Evolutionary conservation across 1,284 basidiomycete species (phyloP), one percentile per base, ranked within the genome.

Genomic region (Cryptococcus wingfieldii): DNA sequence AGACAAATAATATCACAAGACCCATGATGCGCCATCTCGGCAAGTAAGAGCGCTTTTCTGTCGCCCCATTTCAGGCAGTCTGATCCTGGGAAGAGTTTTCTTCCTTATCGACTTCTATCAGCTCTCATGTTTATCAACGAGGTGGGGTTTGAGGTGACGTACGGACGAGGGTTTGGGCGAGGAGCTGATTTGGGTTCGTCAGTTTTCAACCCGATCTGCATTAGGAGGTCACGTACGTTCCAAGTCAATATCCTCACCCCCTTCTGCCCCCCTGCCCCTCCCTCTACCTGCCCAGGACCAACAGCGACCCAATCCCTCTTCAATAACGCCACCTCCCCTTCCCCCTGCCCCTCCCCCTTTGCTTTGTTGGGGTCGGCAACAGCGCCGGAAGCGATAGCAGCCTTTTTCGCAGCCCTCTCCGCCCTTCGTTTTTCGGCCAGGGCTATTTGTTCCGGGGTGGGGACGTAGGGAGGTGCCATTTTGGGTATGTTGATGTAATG

Each of bases 11-110:
- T 83, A 71, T 93, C 88, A 1, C 86, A 83, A 9, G 58, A 42
- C 9, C 60, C 56, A 54, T 86, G 83, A 3, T 80, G 80, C 25
- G 83, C 74, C 31, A 93, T 80, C 72, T 94, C 91, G 47, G 80
- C 79, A 61, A 84, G 81, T 12, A 90, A 77, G 86, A 93, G 87
- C 13, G 83, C 81, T 63, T 85, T 83, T 59, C 91, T 80, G 69
- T 88, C 83, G 23, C 68, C 69, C 51, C 84, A 86, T 76, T 87
- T 88, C 51, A 93, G 78, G 67, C 89, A 91, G 67, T 89, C 84
- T 39, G 71, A 78, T 31, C 84, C 86, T 4, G 90, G 90, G 67
- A 94, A 93, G 43, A 94, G 80, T 51, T 90, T 85, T 45, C 90
- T 82, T 38, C 90, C 90, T 92, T 65, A 2, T 23, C 38, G 16